Base-by-base conservation (phyloP, 306 rosid species). In the Prunus salicina region DNA sequence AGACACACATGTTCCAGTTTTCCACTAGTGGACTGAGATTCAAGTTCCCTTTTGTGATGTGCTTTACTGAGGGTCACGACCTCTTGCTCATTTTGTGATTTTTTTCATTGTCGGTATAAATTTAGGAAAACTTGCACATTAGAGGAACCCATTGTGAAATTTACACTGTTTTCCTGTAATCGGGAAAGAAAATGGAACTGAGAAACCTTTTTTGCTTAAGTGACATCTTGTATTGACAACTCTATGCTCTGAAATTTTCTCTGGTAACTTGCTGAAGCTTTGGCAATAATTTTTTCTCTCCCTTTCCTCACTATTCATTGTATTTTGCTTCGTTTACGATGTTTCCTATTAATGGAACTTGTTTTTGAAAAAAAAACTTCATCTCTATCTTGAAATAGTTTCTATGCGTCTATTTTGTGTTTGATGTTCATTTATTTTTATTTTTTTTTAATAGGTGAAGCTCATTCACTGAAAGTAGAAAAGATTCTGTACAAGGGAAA, bases 401-500 rank as follows among this genome's bases (percentile, higher is more conserved):
- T 72, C 32, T 58, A 8, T 41, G 69, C 43, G 0, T 77, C 2
- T 20, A 19, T 15, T 15, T 12, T 60, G 45, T 20, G n/a, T 49
- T 28, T 11, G 6, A 14, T 30, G 25, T 28, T 27, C 41, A 5
- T 43, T 11, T 51, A 8, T 18, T 27, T 67, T 75, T 16, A 10
- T 65, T 67, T 60, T 27, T 27, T 27, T 62, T 69, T 77, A 71
- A 51, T 70, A 96, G 99, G 99, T 74, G 99, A 96, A 87, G 98
- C 87, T 64, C 99, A 88, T 83, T 90, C 99, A 11, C 85, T 96
- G 86, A 82, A 82, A 83, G 96, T 91, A 60, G 93, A 96, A 55
- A 78, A 86, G 19, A 81, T 83, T 60, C 76, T 96, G 75, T 96
- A 45, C 85, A 86, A 88, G 87, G 98, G 82, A 47, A 91, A 83